Base-by-base conservation (phyloP, 1,284 basidiomycete genomes). In the Leccinum brunneo-olivaceum region DNA sequence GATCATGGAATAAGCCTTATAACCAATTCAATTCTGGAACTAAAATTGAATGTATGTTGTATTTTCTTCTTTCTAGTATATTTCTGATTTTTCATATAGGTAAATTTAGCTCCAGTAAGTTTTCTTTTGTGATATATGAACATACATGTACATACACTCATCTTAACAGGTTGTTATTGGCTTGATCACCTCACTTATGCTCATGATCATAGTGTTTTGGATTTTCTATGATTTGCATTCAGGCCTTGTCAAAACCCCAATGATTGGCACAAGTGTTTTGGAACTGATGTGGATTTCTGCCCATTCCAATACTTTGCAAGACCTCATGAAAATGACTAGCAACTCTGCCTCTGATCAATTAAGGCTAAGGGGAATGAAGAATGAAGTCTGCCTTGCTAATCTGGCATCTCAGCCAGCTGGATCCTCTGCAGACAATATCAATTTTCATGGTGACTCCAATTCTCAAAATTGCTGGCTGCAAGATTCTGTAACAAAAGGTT, bases 11-110 rank as follows among this genome's bases (percentile, higher is more conserved):
- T 8, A 0, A 51, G 44, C 3, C 12, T 11, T 18, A 37, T 39
- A 8, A 34, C 20, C 2, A 16, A 36, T 14, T 0, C 11, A 4
- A 6, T 41, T 3, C 37, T 53, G 14, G 32, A 23, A 6, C n/a
- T 39, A 2, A 54, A 45, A 25, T 27, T 53, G 8, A 54, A 54
- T 52, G 51, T 45, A 44, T 34, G 44, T 15, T 7, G 10, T 25
- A 9, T 34, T 18, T 34, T 6, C 15, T 21, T 12, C n/a, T 15
- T 8, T 15, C 9, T 12, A 11, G 4, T 14, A n/a, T 1, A 29
- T 12, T 20, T 2, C 14, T 21, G 2, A n/a, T 37, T n/a, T 14
- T 14, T 37, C 1, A 2, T 20, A 11, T 3, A 53, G 50, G n/a
- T 52, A 4, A 38, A 33, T 1, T 20, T 7, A 6, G 1, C n/a